These are phyloP conservation scores for Vitis hybrid DNA, from an alignment of 177 flowering plant genomes.

Conservation along the genomic window DNA sequence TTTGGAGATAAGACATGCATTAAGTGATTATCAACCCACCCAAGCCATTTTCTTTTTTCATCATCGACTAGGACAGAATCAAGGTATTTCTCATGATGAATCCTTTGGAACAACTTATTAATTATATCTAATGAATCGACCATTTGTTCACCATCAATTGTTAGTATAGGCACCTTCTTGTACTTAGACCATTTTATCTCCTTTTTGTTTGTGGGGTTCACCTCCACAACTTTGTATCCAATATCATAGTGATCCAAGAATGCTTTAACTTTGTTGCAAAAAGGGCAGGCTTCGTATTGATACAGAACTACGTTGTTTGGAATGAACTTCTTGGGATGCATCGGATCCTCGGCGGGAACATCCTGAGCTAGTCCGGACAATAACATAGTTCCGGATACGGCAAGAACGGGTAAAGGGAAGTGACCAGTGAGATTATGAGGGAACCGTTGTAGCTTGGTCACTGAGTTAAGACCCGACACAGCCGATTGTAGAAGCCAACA, in stretches of 20 bases:
- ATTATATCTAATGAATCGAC: slow-evolving; percentile 83
- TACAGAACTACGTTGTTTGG: slow-evolving; percentile 71
- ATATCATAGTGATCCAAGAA: slow-evolving; percentile 76
- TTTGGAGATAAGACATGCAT: slow-evolving; percentile 71
- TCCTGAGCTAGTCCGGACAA: slow-evolving; percentile 49
- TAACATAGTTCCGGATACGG: slow-evolving; percentile 42
- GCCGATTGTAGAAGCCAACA: too few species aligned
- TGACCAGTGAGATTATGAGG: slow-evolving; percentile 11
- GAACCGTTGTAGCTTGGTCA: neutral
- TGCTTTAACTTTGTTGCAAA: slow-evolving; percentile 90
- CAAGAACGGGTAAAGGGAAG: slow-evolving; percentile 17
- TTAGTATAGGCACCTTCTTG: slow-evolving; percentile 82
- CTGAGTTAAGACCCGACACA: too few species aligned
- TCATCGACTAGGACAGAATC: slow-evolving; percentile 22
- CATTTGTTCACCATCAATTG: slow-evolving; percentile 70
- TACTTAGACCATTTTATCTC: slow-evolving; percentile 91
- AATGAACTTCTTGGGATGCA: slow-evolving; percentile 19
- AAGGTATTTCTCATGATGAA: slow-evolving; percentile 33
- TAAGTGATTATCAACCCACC: slow-evolving; percentile 79
- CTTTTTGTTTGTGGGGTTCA: slow-evolving; percentile 78
- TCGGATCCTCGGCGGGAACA: slow-evolving; percentile 44
- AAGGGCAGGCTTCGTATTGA: slow-evolving; percentile 93
- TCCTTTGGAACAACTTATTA: slow-evolving; percentile 41
- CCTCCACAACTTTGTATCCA: slow-evolving; percentile 81
- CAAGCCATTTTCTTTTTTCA: slow-evolving; percentile 72